Evolutionary conservation across 2,329 filamentous ascomycete genomes (phyloP).

Genomic region (Aspergillus sergii): DNA sequence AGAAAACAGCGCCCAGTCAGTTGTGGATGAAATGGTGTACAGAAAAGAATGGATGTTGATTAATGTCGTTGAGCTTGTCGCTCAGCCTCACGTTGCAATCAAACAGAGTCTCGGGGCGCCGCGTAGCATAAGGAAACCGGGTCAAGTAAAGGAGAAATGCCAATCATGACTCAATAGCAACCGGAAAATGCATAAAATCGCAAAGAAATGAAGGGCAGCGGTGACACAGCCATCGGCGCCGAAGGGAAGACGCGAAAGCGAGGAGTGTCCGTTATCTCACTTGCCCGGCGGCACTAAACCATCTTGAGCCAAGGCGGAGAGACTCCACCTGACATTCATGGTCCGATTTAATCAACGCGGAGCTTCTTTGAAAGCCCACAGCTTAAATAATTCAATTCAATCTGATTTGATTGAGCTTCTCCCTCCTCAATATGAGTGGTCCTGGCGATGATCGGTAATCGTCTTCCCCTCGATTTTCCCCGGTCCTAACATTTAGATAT

Average conservation of each 20-base stretch:
- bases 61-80: constrained; percentile 11
- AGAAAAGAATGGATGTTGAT: constrained; percentile 3
- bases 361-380: constrained; percentile 1
- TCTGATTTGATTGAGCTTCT: neutral
- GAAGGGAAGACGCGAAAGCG: constrained; percentile 17
- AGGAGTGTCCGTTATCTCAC: constrained; percentile 7
- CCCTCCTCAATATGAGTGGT: constrained; percentile 37
- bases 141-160: constrained; percentile 4
- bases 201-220: constrained; percentile 1
- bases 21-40: neutral
- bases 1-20: neutral
- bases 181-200: neutral
- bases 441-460: constrained; percentile 40
- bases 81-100: constrained; percentile 20
- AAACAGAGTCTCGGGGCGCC: constrained; percentile 8
- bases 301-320: constrained; percentile 24
- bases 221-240: constrained; percentile 6
- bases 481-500: neutral
- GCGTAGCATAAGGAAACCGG: constrained; percentile 10
- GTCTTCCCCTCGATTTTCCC: neutral
- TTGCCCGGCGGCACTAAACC: neutral
- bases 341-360: neutral
- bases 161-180: constrained; percentile 18
- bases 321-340: constrained; percentile 3
- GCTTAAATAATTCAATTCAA: neutral